Evolutionary conservation across 179 eudicot genomes (phyloP).

Genomic region (Monotropa hypopitys): DNA sequence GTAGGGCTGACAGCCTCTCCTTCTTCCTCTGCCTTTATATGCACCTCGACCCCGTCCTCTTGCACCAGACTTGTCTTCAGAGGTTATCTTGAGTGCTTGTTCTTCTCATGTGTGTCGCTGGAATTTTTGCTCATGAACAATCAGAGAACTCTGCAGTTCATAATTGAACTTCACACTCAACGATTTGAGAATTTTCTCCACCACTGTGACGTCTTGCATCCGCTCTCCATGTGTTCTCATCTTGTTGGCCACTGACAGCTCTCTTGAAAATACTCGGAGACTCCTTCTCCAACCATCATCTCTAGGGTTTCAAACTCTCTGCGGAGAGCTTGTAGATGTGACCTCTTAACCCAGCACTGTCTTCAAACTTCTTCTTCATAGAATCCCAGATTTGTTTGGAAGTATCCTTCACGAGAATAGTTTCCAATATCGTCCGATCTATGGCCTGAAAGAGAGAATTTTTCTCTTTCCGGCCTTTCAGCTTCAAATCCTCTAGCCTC

Average conservation of each 20-base stretch:
- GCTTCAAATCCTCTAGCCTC: neutral
- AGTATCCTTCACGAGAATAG: slow-evolving; percentile 8
- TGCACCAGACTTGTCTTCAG: neutral
- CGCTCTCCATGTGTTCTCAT: neutral
- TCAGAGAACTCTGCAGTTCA: slow-evolving; percentile 3
- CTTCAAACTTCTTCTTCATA: neutral
- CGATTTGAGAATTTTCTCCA: neutral
- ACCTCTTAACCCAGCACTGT: neutral
- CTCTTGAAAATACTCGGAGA: neutral
- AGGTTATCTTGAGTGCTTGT: slow-evolving; percentile 4
- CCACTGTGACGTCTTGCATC: neutral
- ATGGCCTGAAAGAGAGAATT: neutral
- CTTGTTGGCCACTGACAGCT: slow-evolving; percentile 4
- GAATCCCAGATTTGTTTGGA: neutral
- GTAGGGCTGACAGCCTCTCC: slow-evolving; percentile 1
- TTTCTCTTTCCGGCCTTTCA: neutral
- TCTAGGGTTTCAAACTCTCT: slow-evolving; percentile 12
- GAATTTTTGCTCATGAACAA: slow-evolving; percentile 12
- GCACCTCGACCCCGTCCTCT: neutral
- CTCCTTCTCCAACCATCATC: slow-evolving; percentile 1
- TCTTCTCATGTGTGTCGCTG: neutral
- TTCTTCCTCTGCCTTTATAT: slow-evolving; percentile 11
- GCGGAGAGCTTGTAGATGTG: slow-evolving; percentile 2
- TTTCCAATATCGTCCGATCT: neutral
- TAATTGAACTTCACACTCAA: neutral